Percentiles rank a stretch among this genome's conserved stretches.
These are phyloP conservation scores for Hepatocystis sp. DNA, from an alignment of 169 alveolate species.

Conservation along the genomic window DNA sequence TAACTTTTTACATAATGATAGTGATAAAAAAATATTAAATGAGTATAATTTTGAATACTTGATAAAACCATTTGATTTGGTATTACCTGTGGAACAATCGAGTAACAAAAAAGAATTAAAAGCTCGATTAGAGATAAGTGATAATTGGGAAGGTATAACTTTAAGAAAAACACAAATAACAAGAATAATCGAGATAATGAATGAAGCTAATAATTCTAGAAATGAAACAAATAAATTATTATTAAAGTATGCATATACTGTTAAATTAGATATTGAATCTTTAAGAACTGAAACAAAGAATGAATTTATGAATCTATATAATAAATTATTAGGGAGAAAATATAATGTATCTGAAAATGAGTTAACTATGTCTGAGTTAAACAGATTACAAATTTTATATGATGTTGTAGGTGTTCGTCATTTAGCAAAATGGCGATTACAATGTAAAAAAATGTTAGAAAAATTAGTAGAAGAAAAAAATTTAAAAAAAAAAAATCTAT, in stretches of 20 bases:
- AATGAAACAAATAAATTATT: slow-evolving; percentile 81
- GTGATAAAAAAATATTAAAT: slow-evolving; percentile 61
- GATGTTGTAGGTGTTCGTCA: slow-evolving; percentile 89
- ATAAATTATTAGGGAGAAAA: slow-evolving; percentile 77
- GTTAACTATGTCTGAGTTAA: slow-evolving; percentile 72
- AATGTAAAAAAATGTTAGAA: slow-evolving; percentile 77
- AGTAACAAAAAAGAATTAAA: slow-evolving; percentile 79
- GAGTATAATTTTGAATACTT: slow-evolving; percentile 74
- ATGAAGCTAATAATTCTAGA: slow-evolving; percentile 79
- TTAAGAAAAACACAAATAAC: slow-evolving; percentile 82
- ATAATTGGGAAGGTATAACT: slow-evolving; percentile 82
- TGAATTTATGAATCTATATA: slow-evolving; percentile 85
- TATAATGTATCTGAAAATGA: slow-evolving; percentile 67
- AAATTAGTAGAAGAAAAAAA: slow-evolving; percentile 80
- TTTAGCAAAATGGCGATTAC: slow-evolving; percentile 88
- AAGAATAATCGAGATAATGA: slow-evolving; percentile 83
- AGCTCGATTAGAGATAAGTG: slow-evolving; percentile 79
- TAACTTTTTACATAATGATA: slow-evolving; percentile 32
- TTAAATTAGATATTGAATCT: slow-evolving; percentile 85
- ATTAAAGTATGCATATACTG: slow-evolving; percentile 84
- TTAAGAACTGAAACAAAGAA: slow-evolving; percentile 83
- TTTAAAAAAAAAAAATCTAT: slow-evolving; percentile 77
- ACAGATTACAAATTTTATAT: slow-evolving; percentile 80
- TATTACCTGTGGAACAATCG: slow-evolving; percentile 72
- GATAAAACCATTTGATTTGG: slow-evolving; percentile 77